phyloP scores from a whole-genome alignment of 495 filamentous ascomycete species.

The Penicillium alfredii region DNA sequence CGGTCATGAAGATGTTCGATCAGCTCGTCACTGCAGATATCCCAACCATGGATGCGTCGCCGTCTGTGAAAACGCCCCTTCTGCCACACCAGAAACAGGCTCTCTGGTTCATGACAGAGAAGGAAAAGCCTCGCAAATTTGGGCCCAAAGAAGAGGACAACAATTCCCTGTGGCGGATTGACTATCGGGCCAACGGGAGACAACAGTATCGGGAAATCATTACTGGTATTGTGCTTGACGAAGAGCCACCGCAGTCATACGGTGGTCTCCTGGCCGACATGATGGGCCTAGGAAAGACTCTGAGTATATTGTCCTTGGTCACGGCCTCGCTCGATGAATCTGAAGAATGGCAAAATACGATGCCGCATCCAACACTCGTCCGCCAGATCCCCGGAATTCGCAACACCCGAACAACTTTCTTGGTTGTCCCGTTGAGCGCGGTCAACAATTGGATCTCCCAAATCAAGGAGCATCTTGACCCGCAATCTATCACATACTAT shows the following conservation, averaged over 20 bases:
- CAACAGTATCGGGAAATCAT: conserved; percentile 73
- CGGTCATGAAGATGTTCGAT: conserved; percentile 85
- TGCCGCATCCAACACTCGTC: conserved; percentile 25
- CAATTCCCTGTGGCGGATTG: conserved; percentile 69
- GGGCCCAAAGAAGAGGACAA: conserved; percentile 50
- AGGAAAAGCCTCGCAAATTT: conserved; percentile 59
- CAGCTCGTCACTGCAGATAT: conserved; percentile 68
- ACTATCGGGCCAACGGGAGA: conserved; percentile 44
- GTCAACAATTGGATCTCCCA: conserved; percentile 91
- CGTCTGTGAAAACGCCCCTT: conserved; percentile 59
- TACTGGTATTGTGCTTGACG: conserved; percentile 57
- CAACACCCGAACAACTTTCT: conserved; percentile 74
- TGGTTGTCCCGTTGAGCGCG: conserved; percentile 85
- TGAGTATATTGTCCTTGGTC: conserved; percentile 78
- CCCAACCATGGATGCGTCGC: conserved; percentile 63
- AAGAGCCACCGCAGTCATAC: conserved; percentile 62
- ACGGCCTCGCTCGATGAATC: conserved; percentile 56
- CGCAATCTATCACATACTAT: conserved; percentile 56
- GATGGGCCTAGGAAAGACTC: conserved; percentile 96
- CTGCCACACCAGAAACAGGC: conserved; percentile 89
- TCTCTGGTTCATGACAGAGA: conserved; percentile 79
- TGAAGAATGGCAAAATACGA: conserved; percentile 41
- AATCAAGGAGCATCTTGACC: conserved; percentile 70
- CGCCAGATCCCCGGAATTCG: conserved; percentile 42
- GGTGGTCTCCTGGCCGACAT: conserved; percentile 95